Conservation (phyloP, 2,329 filamentous ascomycete genomes). For the Xylariales sp. region DNA sequence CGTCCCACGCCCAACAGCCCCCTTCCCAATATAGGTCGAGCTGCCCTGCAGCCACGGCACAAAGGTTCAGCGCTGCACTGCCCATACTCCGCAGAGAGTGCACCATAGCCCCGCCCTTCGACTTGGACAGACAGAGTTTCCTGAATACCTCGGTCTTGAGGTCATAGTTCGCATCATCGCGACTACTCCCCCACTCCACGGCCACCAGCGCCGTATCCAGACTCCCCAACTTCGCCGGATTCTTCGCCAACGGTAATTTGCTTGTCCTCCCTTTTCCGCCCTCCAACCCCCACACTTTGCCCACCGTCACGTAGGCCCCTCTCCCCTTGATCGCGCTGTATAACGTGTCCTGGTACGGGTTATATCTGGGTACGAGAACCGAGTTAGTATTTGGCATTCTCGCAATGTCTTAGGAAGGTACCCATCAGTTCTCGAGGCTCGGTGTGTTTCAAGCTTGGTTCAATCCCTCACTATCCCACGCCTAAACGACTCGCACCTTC, state of each 20-base stretch:
- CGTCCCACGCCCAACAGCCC: constrained; percentile 82
- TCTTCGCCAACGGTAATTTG: constrained; percentile 40
- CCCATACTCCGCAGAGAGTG: constrained; percentile 68
- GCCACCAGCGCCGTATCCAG: constrained; percentile 62
- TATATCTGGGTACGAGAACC: too few species aligned
- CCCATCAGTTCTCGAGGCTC: too few species aligned
- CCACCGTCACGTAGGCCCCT: constrained; percentile 57
- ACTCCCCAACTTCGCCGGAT: constrained; percentile 52
- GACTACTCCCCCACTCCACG: constrained; percentile 68
- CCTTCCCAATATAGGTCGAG: constrained; percentile 78
- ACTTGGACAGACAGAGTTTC: constrained; percentile 51
- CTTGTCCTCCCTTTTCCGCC: constrained; percentile 30
- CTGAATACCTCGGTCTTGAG: constrained; percentile 64
- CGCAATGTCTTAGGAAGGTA: too few species aligned
- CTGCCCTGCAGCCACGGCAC: constrained; percentile 65
- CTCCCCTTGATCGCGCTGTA: constrained; percentile 64
- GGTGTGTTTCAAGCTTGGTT: too few species aligned
- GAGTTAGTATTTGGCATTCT: too few species aligned
- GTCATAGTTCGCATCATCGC: constrained; percentile 66
- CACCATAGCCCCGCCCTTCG: constrained; percentile 68
- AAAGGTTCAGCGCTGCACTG: constrained; percentile 71
- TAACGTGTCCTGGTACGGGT: constrained; percentile 66
- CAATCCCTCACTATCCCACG: too few species aligned
- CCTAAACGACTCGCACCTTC: too few species aligned
- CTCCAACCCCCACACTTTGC: constrained; percentile 34